Base-by-base conservation (phyloP, 1,284 basidiomycete species). In the Bothia castanella region DNA sequence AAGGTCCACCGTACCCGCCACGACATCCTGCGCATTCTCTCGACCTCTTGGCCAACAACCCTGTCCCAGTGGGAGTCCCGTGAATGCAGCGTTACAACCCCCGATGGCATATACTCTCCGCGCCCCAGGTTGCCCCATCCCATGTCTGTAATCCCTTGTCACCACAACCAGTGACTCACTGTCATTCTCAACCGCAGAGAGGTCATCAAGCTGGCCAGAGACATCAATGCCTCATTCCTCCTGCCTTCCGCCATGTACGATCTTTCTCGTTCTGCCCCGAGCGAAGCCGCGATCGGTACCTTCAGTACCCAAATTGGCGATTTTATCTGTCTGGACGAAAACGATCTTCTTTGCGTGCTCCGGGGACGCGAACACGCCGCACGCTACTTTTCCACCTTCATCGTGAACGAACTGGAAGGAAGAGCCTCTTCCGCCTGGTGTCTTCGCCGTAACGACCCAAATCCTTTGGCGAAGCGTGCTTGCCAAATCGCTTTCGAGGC, bases 401-500 rank as follows among this genome's bases (percentile, higher is more conserved):
- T 88, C 57, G 82, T 83, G 48, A 80, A 80, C 59, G 77, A 85
- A 50, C 73, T 87, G 30, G 85, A 88, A 67, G 80, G 80, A 40
- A 72, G 85, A 46, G 60, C 72, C 23, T 71, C 80, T 7, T 77
- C 80, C 8, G 42, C 66, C 11, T 66, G 61, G 47, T 87, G 85
- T 63, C 55, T 75, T 12, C 71, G 79, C 59, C 70, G 71, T 19
- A 68, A 72, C 58, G 75, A 81, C 29, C 51, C 68, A 10, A 72
- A 78, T 53, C 66, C 70, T 1, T 55, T 71, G 20, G 68, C 64
- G 20, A 74, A 74, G 56, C 77, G 79, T 32, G 68, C 75, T 20
- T 88, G 85, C 62, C 82, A 83, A 62, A 72, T 80, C 29, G 82
- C 82, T 4, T 87, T 87, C 59, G 85, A 88, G 61, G 74, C 76